Evolutionary conservation across 2,329 filamentous ascomycete species (phyloP), one percentile per base, ranked within the genome.

Genomic region (Helminthosporium solani): DNA sequence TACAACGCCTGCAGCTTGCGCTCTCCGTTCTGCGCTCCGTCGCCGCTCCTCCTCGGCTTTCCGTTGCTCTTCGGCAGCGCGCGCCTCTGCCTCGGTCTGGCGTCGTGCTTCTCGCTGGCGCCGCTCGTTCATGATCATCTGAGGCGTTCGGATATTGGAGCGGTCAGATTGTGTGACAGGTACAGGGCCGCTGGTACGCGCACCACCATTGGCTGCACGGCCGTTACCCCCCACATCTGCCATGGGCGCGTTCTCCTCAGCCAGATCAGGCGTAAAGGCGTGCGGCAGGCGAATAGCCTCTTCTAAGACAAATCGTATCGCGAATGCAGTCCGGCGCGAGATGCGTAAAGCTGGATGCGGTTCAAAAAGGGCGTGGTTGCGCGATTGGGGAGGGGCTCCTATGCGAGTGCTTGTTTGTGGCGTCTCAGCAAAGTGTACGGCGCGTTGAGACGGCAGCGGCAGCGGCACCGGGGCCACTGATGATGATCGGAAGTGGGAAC

Each of bases 241-340:
- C 91, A 99, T 97, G 63, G 83, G 82, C 58, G 91, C 88, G 80
- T 88, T 87, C 76, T 95, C 88, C 78, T 99, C 94, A 50, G 85
- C 80, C 58, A 85, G 75, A 71, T 96, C 90, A 19, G 87, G 80
- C 7, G 90, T 95, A 72, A 97, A 95, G 39, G 83, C 77, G 56
- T 90, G 81, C 2, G 92, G 90, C 37, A 86, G 82, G 57, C 91
- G 86, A 57, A 97, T 80, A 30, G 89, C 90, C 75, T 95, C 90
- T 76, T 97, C 91, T 46, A 97, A 82, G 30, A 90, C 84, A 76
- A 88, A 97, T 60, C 95, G 85, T 67, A 99, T 91, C 30, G 94
- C 92, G 70, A 87, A 88, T 54, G 89, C 88, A 37, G 90, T 96
- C 55, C 88, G 84, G 59, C 83, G 86, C 38, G 90, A 96, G 70